These are phyloP conservation scores for Candida ortonii DNA, from an alignment of 805 yeast species.

Conservation along the genomic window DNA sequence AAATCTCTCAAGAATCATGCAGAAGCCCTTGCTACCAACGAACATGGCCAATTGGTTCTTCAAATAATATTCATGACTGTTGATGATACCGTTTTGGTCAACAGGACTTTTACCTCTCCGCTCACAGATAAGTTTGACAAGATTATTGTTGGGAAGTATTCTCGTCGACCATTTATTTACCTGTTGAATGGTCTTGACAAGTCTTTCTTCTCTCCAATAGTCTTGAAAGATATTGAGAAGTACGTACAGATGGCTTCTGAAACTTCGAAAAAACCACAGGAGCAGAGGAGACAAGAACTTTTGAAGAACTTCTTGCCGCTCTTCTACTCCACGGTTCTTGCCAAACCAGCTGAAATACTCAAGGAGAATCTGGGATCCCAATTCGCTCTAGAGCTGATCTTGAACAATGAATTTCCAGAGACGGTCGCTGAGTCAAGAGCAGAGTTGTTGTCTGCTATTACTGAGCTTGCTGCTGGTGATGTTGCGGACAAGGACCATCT, in stretches of 20 bases:
- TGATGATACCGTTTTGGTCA: conserved; percentile 86
- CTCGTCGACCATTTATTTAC: conserved; percentile 86
- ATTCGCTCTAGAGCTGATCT: conserved; percentile 70
- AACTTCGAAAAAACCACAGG: conserved; percentile 85
- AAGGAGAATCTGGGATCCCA: conserved; percentile 80
- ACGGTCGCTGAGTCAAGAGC: conserved; percentile 30
- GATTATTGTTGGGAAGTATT: conserved; percentile 66
- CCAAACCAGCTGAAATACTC: conserved; percentile 50
- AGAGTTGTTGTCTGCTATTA: conserved; percentile 53
- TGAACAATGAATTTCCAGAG: conserved; percentile 42
- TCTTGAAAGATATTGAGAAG: conserved; percentile 54
- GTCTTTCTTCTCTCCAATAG: conserved; percentile 73
- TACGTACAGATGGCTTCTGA: conserved; percentile 59
- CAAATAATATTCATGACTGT: conserved; percentile 78
- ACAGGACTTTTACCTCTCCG: conserved; percentile 67
- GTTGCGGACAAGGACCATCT: conserved; percentile 65
- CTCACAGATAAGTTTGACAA: conserved; percentile 50
- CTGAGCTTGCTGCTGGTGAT: conserved; percentile 63
- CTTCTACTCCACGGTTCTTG: conserved; percentile 53
- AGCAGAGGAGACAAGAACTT: conserved; percentile 70
- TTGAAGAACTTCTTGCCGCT: conserved; percentile 62
- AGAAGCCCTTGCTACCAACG: conserved; percentile 74
- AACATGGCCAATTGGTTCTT: conserved; percentile 80
- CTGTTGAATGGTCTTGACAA: conserved; percentile 75
- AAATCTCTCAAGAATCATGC: conserved; percentile 74